phyloP scores from a whole-genome alignment of 2,329 filamentous ascomycete species.

The Colletotrichum sp. region DNA sequence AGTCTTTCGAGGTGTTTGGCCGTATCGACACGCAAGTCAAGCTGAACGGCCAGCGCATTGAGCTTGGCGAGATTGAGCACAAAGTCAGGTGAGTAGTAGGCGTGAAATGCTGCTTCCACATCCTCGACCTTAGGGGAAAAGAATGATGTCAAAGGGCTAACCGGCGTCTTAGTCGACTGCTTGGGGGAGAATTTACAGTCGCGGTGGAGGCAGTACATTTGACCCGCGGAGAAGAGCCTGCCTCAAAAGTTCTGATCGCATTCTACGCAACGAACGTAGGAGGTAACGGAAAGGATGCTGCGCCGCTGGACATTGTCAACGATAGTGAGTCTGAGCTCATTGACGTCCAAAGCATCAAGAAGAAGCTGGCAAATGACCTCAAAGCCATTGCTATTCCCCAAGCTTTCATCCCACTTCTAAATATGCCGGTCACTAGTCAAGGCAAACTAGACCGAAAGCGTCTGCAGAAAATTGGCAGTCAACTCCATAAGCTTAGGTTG shows the following conservation, averaged over 20 bases:
- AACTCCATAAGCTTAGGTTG: neutral
- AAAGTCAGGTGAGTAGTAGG: neutral
- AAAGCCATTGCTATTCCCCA: neutral
- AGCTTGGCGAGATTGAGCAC: slow-evolving; percentile 26
- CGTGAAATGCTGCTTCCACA: neutral
- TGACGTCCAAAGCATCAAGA: neutral
- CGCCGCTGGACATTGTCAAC: neutral
- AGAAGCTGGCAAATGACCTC: neutral
- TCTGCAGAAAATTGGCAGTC: neutral
- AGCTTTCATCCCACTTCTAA: neutral
- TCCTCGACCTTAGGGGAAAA: neutral
- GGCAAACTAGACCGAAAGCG: neutral
- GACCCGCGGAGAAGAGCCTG: too few relatives aligned
- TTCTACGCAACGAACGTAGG: neutral
- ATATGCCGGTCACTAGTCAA: neutral
- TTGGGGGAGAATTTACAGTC: neutral
- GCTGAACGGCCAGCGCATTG: slow-evolving; percentile 25
- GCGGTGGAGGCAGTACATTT: neutral
- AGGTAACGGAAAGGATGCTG: neutral
- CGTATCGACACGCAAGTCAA: slow-evolving; percentile 28
- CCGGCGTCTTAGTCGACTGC: neutral
- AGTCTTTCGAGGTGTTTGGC: slow-evolving; percentile 15
- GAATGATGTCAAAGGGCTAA: rapidly evolving
- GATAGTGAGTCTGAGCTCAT: neutral
- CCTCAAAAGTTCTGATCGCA: neutral